These are phyloP conservation scores for Penicillium alfredii DNA, from an alignment of 495 filamentous ascomycete species.

Conservation along the genomic window DNA sequence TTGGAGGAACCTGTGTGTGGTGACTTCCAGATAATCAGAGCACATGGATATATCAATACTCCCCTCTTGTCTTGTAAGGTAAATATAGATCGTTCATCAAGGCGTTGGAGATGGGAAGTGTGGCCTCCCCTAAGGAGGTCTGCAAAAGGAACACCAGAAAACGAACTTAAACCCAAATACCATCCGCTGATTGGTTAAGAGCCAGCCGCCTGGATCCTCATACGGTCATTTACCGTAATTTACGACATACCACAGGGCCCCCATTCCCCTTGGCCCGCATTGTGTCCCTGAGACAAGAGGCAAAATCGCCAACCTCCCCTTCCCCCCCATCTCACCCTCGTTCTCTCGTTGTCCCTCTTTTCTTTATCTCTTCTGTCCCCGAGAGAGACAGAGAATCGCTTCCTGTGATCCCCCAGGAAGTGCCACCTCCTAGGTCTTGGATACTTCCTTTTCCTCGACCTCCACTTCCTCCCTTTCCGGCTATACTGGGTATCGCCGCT, in stretches of 20 bases:
- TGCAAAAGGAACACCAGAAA: too few relatives aligned
- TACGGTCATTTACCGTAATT: constrained; percentile 6
- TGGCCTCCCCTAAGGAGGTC: too few relatives aligned
- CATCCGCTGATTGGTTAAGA: background rate
- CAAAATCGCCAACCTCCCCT: constrained; percentile 2
- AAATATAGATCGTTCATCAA: too few relatives aligned
- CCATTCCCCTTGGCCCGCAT: too few relatives aligned
- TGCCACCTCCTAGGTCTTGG: too few relatives aligned
- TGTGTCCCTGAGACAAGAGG: background rate
- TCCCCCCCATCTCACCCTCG: constrained; percentile 18
- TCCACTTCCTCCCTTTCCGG: constrained; percentile 11
- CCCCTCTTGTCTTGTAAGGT: too few relatives aligned
- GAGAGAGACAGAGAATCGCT: constrained; percentile 2
- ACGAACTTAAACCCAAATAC: too few relatives aligned
- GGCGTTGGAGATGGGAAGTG: too few relatives aligned
- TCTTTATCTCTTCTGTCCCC: constrained; percentile 8
- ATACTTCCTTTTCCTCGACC: constrained; percentile 10
- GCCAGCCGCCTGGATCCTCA: background rate
- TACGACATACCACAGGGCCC: constrained; percentile 3
- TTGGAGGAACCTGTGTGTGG: too few relatives aligned
- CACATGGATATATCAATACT: too few relatives aligned
- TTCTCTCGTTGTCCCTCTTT: constrained; percentile 14
- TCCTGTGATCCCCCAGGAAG: too few relatives aligned
- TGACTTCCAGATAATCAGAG: too few relatives aligned
- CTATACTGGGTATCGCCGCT: constrained; percentile 12